Evolutionary conservation across 2,329 filamentous ascomycete species (phyloP).

Genomic region (Colletotrichum paranaense): DNA sequence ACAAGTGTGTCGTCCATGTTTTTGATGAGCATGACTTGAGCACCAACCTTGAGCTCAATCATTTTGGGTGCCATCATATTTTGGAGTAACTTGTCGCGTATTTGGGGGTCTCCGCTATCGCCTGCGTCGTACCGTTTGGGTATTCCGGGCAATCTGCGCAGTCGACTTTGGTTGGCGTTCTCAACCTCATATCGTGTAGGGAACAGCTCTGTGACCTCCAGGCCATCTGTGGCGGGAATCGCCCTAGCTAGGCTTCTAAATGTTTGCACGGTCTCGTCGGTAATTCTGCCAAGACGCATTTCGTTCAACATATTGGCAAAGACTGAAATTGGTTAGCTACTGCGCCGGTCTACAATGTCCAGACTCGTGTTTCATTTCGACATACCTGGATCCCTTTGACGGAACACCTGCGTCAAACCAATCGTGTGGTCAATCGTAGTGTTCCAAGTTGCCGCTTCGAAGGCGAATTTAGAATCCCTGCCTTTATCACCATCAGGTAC

Average conservation of each 20-base stretch:
- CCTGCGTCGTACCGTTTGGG: slow-evolving; percentile 75
- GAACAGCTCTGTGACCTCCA: slow-evolving; percentile 91
- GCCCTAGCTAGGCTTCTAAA: slow-evolving; percentile 81
- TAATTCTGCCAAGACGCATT: slow-evolving; percentile 90
- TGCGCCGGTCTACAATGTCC: background rate
- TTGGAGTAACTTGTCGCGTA: slow-evolving; percentile 81
- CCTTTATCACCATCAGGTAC: slow-evolving; percentile 81
- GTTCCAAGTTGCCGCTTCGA: slow-evolving; percentile 91
- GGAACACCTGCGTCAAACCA: slow-evolving; percentile 93
- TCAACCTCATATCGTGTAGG: slow-evolving; percentile 93
- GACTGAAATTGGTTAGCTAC: slow-evolving; percentile 54
- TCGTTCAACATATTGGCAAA: slow-evolving; percentile 98
- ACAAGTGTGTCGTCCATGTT: slow-evolving; percentile 95
- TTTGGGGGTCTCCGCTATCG: slow-evolving; percentile 78
- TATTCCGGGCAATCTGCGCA: slow-evolving; percentile 78
- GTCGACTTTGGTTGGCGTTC: slow-evolving; percentile 80
- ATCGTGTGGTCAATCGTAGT: slow-evolving; percentile 97
- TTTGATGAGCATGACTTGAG: slow-evolving; percentile 99
- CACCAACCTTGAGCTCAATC: slow-evolving; percentile 87
- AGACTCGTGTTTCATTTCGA: slow-evolving; percentile 3
- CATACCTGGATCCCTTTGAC: slow-evolving; percentile 84
- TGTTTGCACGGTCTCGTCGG: slow-evolving; percentile 76
- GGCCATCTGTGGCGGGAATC: slow-evolving; percentile 78
- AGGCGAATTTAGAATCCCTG: slow-evolving; percentile 84
- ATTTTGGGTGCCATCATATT: slow-evolving; percentile 93